Conservation (phyloP, 129 eudicot genomes). For the Flaveria robusta region DNA sequence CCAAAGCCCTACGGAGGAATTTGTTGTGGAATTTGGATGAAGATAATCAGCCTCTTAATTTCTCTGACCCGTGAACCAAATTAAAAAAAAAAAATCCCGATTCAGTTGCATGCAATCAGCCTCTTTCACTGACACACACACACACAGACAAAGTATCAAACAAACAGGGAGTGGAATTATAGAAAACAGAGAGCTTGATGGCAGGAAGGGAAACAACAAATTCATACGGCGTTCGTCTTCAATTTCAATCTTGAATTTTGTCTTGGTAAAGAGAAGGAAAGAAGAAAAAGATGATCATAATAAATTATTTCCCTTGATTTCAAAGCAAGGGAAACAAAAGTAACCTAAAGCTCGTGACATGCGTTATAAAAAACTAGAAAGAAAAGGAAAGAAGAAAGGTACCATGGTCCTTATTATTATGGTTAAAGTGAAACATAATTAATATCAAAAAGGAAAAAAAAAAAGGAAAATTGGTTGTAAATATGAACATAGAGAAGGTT, state of each 20-base stretch:
- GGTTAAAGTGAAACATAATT: too few relatives aligned
- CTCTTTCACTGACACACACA: constrained; percentile 20
- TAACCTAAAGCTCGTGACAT: background rate
- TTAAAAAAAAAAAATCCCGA: background rate
- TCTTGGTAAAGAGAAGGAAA: too few relatives aligned
- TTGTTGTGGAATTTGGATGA: background rate
- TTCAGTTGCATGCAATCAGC: constrained; percentile 28
- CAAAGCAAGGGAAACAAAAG: background rate
- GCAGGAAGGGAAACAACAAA: too few relatives aligned
- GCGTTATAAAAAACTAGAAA: background rate
- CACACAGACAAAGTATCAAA: background rate
- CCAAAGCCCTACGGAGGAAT: too few relatives aligned
- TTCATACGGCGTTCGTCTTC: too few relatives aligned
- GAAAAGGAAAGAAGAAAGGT: background rate
- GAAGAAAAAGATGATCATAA: too few relatives aligned
- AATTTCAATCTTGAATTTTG: too few relatives aligned
- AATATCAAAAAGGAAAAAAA: too few relatives aligned
- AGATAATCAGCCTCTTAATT: background rate
- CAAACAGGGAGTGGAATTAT: background rate
- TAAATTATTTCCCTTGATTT: background rate
- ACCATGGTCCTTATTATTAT: too few relatives aligned
- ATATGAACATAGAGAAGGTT: background rate
- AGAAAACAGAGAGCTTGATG: background rate
- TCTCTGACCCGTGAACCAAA: background rate
- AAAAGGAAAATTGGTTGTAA: too few relatives aligned